Base-by-base conservation (phyloP, 2,329 filamentous ascomycete genomes). In the Bipolaris victoriae region DNA sequence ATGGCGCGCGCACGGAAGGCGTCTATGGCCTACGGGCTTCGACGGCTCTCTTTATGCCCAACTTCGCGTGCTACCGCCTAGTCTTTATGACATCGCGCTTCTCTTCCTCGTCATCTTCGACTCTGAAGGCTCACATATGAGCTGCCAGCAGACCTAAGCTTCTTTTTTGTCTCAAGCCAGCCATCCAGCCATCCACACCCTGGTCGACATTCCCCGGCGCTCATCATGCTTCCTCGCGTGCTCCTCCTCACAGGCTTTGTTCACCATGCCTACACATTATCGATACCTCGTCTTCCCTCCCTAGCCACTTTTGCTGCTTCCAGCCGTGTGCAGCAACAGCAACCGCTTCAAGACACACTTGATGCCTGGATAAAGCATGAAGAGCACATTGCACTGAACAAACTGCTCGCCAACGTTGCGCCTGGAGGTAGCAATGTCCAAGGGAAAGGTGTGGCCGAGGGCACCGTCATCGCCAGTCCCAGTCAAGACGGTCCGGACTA, bases 391-490 rank as follows among this genome's bases (percentile, higher is more conserved):
- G 72, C 77, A 15, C 50, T 77, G 29, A 70, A 77, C 50, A 74
- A 65, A 46, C 60, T 81, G 41, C 72, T 80, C 10, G 77, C 73
- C 33, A 81, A 81, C 52, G 69, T 80, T 35, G 74, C 77, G 2
- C 79, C 79, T 7, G 69, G 73, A n/a, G 79, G 79, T 6, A 60
- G 64, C 9, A 78, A 79, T 51, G 68, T 75, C 1, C 52, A 63
- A 47, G 73, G 71, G 2, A 53, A 65, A 31, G 71, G 68, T 16
- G 77, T 76, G 5, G 74, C 67, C 5, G 65, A 70, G 20, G 79
- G 79, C 31, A 76, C 76, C 3, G 77, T 80, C 1, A 66, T 81
- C 33, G 78, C 79, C 24, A 80, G 78, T 52, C 79, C 79, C 3
- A 79, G 76, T 15, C 73, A 67, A 26, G 56, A 72, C 3, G 64